These are phyloP conservation scores for Carex cristatella DNA, from an alignment of 176 grass and related monocot genomes.

Conservation along the genomic window DNA sequence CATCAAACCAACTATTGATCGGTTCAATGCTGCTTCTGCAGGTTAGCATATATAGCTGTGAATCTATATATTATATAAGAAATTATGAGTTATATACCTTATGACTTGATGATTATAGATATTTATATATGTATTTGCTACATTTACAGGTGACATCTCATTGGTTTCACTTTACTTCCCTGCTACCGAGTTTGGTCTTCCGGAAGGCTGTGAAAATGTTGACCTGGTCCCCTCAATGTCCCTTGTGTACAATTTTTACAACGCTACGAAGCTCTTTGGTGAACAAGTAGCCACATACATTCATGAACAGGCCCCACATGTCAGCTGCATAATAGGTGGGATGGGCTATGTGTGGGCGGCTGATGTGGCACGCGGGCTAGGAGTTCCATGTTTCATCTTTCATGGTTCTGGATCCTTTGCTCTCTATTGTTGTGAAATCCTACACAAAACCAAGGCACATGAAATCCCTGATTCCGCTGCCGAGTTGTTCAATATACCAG, in stretches of 20 bases:
- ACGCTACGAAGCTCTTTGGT: conserved; percentile 32
- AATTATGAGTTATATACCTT: neutral
- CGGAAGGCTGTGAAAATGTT: conserved; percentile 43
- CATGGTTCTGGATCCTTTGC: conserved; percentile 59
- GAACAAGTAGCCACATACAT: conserved; percentile 22
- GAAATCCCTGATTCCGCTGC: conserved; percentile 6
- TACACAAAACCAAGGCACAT: conserved; percentile 32
- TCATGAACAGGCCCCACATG: neutral
- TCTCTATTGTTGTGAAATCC: conserved; percentile 36
- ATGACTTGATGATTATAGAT: neutral
- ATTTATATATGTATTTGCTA: neutral
- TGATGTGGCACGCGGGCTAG: conserved; percentile 29
- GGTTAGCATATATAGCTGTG: neutral
- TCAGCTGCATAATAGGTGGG: conserved; percentile 49
- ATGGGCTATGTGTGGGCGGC: conserved; percentile 40
- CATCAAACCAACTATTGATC: conserved; percentile 29
- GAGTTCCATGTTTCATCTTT: conserved; percentile 58
- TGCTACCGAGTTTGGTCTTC: conserved; percentile 25
- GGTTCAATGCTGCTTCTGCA: neutral
- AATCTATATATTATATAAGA: too few species aligned
- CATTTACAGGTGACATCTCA: conserved; percentile 7
- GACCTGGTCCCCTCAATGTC: conserved; percentile 27
- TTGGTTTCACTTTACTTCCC: conserved; percentile 52
- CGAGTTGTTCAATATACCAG: conserved; percentile 39
- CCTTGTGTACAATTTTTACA: conserved; percentile 29